Conservation (phyloP, 768 basidiomycete genomes). For the Cantharellus anzutake region DNA sequence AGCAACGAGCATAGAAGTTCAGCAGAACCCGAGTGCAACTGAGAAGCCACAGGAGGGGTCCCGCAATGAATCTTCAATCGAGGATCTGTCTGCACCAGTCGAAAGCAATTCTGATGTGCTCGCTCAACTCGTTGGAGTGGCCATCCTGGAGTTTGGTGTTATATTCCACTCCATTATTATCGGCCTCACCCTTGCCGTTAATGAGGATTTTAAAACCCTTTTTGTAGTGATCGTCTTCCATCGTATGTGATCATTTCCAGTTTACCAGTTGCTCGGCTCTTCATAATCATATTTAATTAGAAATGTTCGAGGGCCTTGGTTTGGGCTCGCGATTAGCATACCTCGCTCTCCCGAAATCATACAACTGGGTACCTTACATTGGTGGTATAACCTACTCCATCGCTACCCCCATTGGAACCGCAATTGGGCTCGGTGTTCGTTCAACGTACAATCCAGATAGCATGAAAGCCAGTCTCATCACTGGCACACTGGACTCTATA, state of each 20-base stretch:
- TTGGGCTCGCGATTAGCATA: conserved; percentile 77
- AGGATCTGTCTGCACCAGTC: not conserved
- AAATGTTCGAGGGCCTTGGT: conserved; percentile 89
- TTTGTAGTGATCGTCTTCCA: conserved; percentile 85
- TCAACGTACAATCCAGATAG: conserved; percentile 66
- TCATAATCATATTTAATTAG: conserved; percentile 19
- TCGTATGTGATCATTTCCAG: conserved; percentile 35
- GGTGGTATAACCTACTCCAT: conserved; percentile 52
- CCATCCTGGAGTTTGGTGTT: conserved; percentile 88
- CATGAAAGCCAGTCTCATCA: conserved; percentile 58
- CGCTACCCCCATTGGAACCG: conserved; percentile 78
- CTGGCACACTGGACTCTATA: conserved; percentile 67
- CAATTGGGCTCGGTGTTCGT: conserved; percentile 58
- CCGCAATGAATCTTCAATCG: not conserved
- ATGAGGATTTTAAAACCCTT: conserved; percentile 57
- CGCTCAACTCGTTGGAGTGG: conserved; percentile 72
- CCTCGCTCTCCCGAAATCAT: conserved; percentile 38
- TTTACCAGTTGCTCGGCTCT: not conserved
- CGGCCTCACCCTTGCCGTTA: conserved; percentile 86
- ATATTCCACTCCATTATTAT: conserved; percentile 70
- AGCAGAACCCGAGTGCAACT: not conserved
- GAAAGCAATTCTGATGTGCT: conserved; percentile 2
- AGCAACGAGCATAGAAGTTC: not conserved
- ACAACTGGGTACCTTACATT: conserved; percentile 34
- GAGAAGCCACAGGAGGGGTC: too few relatives aligned